These are phyloP conservation scores for Pestalotiopsis fici DNA, from an alignment of 2,329 filamentous ascomycete genomes.

Conservation along the genomic window DNA sequence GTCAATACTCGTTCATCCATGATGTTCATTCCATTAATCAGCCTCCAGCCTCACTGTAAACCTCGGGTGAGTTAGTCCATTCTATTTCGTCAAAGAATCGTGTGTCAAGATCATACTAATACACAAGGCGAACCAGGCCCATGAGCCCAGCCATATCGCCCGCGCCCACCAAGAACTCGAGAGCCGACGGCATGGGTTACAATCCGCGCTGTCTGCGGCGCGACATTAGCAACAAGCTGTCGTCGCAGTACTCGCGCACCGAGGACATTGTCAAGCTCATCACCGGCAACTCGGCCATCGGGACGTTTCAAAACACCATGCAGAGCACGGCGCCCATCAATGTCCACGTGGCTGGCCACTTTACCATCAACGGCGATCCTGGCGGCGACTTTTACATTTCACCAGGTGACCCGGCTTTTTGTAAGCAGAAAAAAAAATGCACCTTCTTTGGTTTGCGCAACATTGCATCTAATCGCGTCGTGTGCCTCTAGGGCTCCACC, in stretches of 20 bases:
- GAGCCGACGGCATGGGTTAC: conserved; percentile 35
- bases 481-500: conserved; percentile 3
- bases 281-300: conserved; percentile 28
- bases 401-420: conserved; percentile 2
- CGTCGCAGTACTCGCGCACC: conserved; percentile 17
- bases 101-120: neutral
- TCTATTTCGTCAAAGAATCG: neutral
- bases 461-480: neutral
- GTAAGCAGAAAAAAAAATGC: too few species aligned
- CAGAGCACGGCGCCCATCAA: conserved; percentile 29
- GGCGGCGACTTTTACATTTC: conserved; percentile 18
- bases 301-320: conserved; percentile 34
- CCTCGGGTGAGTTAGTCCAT: conserved; percentile 20
- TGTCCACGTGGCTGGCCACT: conserved; percentile 40
- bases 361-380: conserved; percentile 36
- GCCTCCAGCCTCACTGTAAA: conserved; percentile 23
- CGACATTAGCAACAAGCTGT: conserved; percentile 36
- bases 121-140: conserved; percentile 10
- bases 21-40: neutral
- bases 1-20: neutral
- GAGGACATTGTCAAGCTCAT: conserved; percentile 29
- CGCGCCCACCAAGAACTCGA: conserved; percentile 28
- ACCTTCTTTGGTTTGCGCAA: too few species aligned
- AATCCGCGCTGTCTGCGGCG: conserved; percentile 49
- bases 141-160: conserved; percentile 20